phyloP scores from a whole-genome alignment of 106 monocot species.

The Hemerocallis citrina region DNA sequence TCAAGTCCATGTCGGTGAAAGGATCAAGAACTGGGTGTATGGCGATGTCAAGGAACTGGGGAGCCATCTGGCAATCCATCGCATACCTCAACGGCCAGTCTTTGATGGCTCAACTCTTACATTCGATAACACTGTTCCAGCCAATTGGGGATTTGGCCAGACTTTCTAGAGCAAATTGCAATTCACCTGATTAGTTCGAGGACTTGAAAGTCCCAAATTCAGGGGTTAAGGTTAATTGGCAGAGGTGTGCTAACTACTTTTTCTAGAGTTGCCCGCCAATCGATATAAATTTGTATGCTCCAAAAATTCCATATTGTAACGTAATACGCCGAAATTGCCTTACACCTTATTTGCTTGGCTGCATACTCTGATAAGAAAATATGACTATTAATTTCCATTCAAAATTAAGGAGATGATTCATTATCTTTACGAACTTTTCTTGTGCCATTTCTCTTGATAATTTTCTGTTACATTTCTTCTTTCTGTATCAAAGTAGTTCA shows the following conservation, averaged over 20 bases:
- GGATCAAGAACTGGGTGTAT: conserved; percentile 30
- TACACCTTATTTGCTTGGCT: no score
- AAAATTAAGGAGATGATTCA: no score
- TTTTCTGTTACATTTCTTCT: no score
- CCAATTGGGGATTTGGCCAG: conserved; percentile 38
- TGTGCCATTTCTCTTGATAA: no score
- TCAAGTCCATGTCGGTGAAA: conserved; percentile 35
- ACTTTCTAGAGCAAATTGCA: conserved; percentile 35
- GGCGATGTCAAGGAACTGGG: conserved; percentile 47
- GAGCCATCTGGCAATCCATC: conserved; percentile 54
- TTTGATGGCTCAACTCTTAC: conserved; percentile 27
- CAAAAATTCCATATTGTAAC: no score
- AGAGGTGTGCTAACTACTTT: conserved; percentile 6
- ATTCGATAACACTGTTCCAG: conserved; percentile 20
- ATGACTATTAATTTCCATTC: no score
- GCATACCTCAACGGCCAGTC: conserved; percentile 32
- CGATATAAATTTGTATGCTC: no score
- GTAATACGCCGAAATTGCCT: no score
- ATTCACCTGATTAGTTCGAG: conserved; percentile 16
- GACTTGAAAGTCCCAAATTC: neutral
- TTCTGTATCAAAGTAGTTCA: no score
- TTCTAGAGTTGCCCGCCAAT: conserved; percentile 10
- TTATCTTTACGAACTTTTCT: no score
- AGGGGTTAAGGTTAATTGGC: conserved; percentile 1
- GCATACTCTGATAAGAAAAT: no score